Percentiles rank a stretch among this genome's conserved stretches.
Conservation (phyloP, 2,329 filamentous ascomycete genomes). For the Epichloe baconii region DNA sequence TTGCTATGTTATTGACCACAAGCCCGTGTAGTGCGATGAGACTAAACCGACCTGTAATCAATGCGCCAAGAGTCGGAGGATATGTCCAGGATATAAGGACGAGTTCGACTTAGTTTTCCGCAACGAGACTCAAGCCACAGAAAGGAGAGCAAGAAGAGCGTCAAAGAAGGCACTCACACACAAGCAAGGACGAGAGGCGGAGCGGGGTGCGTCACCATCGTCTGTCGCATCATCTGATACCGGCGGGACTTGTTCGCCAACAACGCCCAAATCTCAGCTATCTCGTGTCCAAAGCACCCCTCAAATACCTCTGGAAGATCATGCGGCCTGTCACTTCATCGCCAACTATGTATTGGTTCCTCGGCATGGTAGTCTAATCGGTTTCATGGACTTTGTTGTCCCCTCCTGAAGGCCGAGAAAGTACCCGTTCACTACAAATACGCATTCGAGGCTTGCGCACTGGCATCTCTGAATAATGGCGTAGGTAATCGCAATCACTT, state of each 20-base stretch:
- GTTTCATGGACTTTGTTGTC: conserved; percentile 46
- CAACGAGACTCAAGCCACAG: conserved; percentile 57
- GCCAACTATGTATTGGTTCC: conserved; percentile 47
- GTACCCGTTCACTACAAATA: conserved; percentile 35
- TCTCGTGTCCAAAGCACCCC: conserved; percentile 18
- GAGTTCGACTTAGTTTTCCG: conserved; percentile 62
- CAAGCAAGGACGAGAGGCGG: conserved; percentile 19
- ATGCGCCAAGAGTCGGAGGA: conserved; percentile 48
- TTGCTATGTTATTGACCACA: background rate
- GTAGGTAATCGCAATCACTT: conserved; percentile 21
- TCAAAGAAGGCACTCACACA: conserved; percentile 32
- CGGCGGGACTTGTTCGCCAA: conserved; percentile 4
- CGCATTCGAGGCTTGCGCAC: conserved; percentile 46
- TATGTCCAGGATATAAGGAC: conserved; percentile 56
- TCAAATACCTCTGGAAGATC: conserved; percentile 36
- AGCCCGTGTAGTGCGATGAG: conserved; percentile 45
- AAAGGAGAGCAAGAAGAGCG: conserved; percentile 45
- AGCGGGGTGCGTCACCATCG: conserved; percentile 8
- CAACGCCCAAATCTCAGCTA: conserved; percentile 11
- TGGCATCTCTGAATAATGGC: conserved; percentile 44
- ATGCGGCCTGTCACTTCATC: conserved; percentile 46
- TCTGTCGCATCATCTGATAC: conserved; percentile 8
- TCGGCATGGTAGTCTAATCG: conserved; percentile 33
- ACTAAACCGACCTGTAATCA: conserved; percentile 53
- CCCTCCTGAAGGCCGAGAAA: conserved; percentile 34